phyloP scores from a whole-genome alignment of 2,329 filamentous ascomycete species.

The Aspergillus sp. region DNA sequence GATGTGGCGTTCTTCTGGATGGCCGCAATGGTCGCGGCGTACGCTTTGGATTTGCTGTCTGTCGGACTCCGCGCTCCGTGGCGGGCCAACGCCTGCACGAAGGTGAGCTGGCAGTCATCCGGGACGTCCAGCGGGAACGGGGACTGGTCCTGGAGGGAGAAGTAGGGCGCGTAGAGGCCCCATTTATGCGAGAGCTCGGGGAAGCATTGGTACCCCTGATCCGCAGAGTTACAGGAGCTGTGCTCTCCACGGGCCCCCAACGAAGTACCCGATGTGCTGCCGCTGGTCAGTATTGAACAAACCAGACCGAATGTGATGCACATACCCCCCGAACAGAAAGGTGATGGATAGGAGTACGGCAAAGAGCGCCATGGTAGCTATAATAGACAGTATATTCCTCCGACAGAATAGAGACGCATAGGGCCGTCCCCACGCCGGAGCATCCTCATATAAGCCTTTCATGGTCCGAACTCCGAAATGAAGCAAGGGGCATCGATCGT shows the following conservation, averaged over 20 bases:
- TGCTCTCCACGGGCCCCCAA: background rate
- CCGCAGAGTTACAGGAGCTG: conserved; percentile 51
- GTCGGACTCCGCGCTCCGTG: conserved; percentile 86
- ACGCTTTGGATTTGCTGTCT: conserved; percentile 60
- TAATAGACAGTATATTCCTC: background rate
- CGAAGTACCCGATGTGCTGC: conserved; percentile 10
- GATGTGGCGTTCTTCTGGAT: conserved; percentile 60
- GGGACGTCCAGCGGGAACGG: conserved; percentile 62
- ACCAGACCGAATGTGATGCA: background rate
- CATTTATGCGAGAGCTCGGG: conserved; percentile 65
- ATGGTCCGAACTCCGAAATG: conserved; percentile 8
- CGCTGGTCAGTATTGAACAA: background rate
- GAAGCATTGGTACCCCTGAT: conserved; percentile 63
- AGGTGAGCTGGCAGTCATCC: conserved; percentile 68
- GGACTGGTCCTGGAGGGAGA: conserved; percentile 62
- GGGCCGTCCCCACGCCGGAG: background rate
- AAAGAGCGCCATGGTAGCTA: conserved; percentile 13
- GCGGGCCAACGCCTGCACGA: conserved; percentile 77
- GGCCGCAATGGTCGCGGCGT: conserved; percentile 62
- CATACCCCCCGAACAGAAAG: conserved; percentile 16
- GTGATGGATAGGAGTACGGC: conserved; percentile 9
- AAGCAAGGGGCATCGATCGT: background rate
- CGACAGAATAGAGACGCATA: background rate
- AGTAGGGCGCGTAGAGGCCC: conserved; percentile 89
- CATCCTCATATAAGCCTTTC: conserved; percentile 17